phyloP scores from a whole-genome alignment of 2,329 filamentous ascomycete genomes.

The Cyclaneusma minus region DNA sequence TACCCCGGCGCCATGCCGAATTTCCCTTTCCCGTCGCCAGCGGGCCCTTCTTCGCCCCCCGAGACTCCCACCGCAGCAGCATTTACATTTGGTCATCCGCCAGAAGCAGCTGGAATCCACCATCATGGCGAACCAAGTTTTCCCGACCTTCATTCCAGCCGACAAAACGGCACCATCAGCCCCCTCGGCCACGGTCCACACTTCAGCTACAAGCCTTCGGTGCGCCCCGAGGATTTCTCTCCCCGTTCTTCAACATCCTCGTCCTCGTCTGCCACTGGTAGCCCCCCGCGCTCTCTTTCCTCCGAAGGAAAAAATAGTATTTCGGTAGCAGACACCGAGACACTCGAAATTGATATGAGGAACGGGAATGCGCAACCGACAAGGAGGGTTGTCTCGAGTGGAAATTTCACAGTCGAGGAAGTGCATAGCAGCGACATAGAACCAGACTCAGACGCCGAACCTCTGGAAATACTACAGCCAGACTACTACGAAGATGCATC shows the following conservation, averaged over 20 bases:
- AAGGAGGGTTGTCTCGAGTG: conserved; percentile 8
- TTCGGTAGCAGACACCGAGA: not conserved
- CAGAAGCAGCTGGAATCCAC: conserved; percentile 12
- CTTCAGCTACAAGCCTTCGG: conserved; percentile 19
- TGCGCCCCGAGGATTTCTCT: conserved; percentile 21
- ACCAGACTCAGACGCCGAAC: conserved; percentile 13
- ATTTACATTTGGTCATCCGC: conserved; percentile 19
- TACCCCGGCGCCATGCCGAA: conserved; percentile 27
- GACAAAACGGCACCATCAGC: conserved; percentile 24
- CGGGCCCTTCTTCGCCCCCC: conserved; percentile 30
- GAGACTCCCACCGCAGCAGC: conserved; percentile 26
- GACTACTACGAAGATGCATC: conserved; percentile 19
- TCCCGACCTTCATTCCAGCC: conserved; percentile 18
- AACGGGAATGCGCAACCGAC: too few species aligned
- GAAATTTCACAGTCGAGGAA: conserved; percentile 18
- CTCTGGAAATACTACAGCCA: conserved; percentile 13
- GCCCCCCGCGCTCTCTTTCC: conserved; percentile 14
- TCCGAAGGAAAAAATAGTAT: conserved; percentile 4
- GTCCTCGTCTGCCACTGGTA: conserved; percentile 14
- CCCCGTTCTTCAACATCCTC: conserved; percentile 23
- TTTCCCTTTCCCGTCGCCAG: conserved; percentile 21
- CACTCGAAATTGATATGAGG: too few species aligned
- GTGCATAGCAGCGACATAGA: conserved; percentile 14
- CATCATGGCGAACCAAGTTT: conserved; percentile 17
- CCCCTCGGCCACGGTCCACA: conserved; percentile 19